Base-by-base conservation (phyloP, 208 protist species). In the Leishmania gerbilli region DNA sequence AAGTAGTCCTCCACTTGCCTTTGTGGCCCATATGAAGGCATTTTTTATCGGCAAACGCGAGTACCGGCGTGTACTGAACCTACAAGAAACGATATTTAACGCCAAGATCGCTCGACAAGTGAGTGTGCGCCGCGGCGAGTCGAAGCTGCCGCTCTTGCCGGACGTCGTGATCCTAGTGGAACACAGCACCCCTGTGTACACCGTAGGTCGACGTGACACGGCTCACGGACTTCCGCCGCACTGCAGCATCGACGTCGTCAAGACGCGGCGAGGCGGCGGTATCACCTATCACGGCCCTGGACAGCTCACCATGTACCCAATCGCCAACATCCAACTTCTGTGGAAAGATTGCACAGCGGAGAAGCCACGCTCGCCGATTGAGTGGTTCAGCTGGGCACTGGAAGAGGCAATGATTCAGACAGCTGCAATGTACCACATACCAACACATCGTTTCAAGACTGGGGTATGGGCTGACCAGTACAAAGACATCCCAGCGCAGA, bases 281-380 rank as follows among this genome's bases (percentile, higher is more conserved):
- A 89, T 97, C 69, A 97, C 95, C 71, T 98, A 93, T 53, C 95
- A 97, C 81, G 94, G 94, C 53, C 94, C 94, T 5, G 94, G 94
- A 27, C 95, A 98, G 87, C 65, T 97, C 60, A 97, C 94, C 21
- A 88, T 97, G 85, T 97, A 97, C 83, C 94, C 94, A 34, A 90
- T 97, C 71, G 91, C 82, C 8, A 95, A 97, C 79, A 87, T 97
- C 24, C 91, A 95, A 76, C 34, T 79, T 19, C 79, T 96, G 60
- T 96, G 93, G 90, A 92, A 91, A 79, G 53, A 67, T 1, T 92
- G 88, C 80, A 91, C 87, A 8, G 74, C 71, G 5, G 81, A 88
- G 62, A 95, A 94, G 75, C 71, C 82, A 69, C 92, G 91, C 7
- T 95, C 90, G 17, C 94, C 94, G 17, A 94, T 98, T 65, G 91